These are phyloP conservation scores for Phaeosphaeriaceae sp. DNA, from an alignment of 2,329 filamentous ascomycete species.

Conservation along the genomic window DNA sequence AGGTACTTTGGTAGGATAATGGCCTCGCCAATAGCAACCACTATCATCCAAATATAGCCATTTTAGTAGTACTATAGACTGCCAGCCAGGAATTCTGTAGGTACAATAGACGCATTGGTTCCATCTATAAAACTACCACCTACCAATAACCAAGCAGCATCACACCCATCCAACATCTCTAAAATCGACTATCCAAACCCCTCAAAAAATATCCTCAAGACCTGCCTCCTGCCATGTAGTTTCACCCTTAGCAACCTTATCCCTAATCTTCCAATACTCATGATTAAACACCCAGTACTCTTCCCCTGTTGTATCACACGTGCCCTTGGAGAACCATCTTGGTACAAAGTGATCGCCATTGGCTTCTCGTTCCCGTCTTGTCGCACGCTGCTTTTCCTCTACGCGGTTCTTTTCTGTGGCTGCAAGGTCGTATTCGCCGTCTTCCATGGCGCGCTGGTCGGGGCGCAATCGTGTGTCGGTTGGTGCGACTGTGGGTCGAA, in stretches of 20 bases:
- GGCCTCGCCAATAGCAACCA: too few relatives aligned
- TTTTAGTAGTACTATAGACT: too few relatives aligned
- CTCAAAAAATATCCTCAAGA: slow-evolving; percentile 76
- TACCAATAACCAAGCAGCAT: neutral
- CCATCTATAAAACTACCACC: too few relatives aligned
- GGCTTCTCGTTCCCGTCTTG: slow-evolving; percentile 74
- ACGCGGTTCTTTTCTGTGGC: slow-evolving; percentile 93
- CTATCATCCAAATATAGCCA: too few relatives aligned
- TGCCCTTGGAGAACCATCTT: slow-evolving; percentile 80
- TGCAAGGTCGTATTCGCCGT: slow-evolving; percentile 94
- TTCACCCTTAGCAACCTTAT: slow-evolving; percentile 68
- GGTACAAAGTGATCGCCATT: slow-evolving; percentile 82
- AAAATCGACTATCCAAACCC: too few relatives aligned
- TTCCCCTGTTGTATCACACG: slow-evolving; percentile 81
- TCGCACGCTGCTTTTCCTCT: slow-evolving; percentile 86
- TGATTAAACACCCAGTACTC: slow-evolving; percentile 89
- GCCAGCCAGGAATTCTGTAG: too few relatives aligned
- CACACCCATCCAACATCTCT: too few relatives aligned
- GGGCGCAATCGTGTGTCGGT: slow-evolving; percentile 93
- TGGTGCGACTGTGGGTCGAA: slow-evolving; percentile 78
- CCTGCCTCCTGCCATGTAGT: slow-evolving; percentile 66
- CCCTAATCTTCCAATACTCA: slow-evolving; percentile 82
- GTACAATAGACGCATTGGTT: too few relatives aligned
- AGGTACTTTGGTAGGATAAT: too few relatives aligned
- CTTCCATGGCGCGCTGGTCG: slow-evolving; percentile 97